These are phyloP conservation scores for Crucihimalaya himalaica DNA, from an alignment of 345 rosid species.

Conservation along the genomic window DNA sequence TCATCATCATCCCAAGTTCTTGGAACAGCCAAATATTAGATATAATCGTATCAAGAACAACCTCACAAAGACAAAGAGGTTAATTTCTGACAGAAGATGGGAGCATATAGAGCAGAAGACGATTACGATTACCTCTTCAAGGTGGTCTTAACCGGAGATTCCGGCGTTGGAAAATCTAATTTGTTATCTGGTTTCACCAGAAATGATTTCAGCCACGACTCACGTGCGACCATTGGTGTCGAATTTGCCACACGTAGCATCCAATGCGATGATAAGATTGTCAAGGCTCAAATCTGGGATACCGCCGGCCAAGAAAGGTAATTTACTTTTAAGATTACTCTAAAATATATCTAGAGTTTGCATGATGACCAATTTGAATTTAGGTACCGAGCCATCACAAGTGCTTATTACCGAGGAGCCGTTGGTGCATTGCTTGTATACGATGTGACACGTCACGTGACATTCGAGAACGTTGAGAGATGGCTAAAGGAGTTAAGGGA, in stretches of 20 bases:
- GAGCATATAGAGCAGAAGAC: slow-evolving; percentile 64
- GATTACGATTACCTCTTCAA: slow-evolving; percentile 80
- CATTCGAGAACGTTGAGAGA: slow-evolving; percentile 84
- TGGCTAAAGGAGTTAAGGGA: slow-evolving; percentile 90
- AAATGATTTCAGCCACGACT: slow-evolving; percentile 84
- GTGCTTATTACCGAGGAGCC: slow-evolving; percentile 90
- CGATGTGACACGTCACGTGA: slow-evolving; percentile 82
- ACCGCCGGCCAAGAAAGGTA: slow-evolving; percentile 94
- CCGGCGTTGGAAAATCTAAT: slow-evolving; percentile 90
- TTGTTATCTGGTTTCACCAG: slow-evolving; percentile 74
- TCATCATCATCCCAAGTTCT: slow-evolving; percentile 21
- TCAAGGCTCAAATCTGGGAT: slow-evolving; percentile 97
- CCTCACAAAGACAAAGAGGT: slow-evolving; percentile 22
- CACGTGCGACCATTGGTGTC: slow-evolving; percentile 89
- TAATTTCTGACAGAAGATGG: slow-evolving; percentile 38
- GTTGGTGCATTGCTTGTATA: slow-evolving; percentile 84
- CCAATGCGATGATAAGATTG: slow-evolving; percentile 75
- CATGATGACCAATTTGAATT: background rate
- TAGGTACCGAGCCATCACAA: slow-evolving; percentile 82
- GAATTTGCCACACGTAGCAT: slow-evolving; percentile 90
- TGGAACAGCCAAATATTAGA: slow-evolving; percentile 19
- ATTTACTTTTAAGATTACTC: background rate
- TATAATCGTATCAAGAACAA: background rate
- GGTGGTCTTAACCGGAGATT: slow-evolving; percentile 88
- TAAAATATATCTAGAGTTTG: background rate